Evolutionary conservation across 345 rosid genomes (phyloP).

Genomic region (Syzygium aromaticum): DNA sequence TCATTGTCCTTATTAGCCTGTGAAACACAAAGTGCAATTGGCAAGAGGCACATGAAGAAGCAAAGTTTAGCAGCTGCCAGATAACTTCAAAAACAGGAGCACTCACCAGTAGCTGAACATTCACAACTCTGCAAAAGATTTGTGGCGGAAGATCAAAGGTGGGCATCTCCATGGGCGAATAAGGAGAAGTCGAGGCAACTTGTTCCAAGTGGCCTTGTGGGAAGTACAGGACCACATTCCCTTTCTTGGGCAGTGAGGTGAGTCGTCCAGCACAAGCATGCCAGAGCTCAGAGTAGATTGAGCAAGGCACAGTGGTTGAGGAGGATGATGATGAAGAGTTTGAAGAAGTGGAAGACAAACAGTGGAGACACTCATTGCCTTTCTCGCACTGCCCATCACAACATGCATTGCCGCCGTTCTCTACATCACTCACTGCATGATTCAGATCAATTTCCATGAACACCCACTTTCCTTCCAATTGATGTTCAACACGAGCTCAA

Average conservation of each 20-base stretch:
- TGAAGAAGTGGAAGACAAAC: conserved; percentile 29
- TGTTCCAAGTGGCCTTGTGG: conserved; percentile 92
- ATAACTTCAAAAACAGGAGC: background rate
- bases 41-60: background rate
- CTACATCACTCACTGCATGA: conserved; percentile 58
- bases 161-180: conserved; percentile 36
- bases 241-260: conserved; percentile 67
- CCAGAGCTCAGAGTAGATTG: conserved; percentile 80
- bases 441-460: conserved; percentile 95
- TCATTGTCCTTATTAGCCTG: conserved; percentile 91
- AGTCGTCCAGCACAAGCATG: conserved; percentile 95
- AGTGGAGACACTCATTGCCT: conserved; percentile 22
- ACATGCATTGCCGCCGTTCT: conserved; percentile 32
- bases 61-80: background rate
- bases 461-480: background rate
- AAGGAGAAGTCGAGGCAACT: conserved; percentile 32
- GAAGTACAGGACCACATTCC: conserved; percentile 69
- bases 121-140: conserved; percentile 62
- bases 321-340: conserved; percentile 46
- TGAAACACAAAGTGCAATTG: background rate
- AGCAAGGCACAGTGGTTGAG: conserved; percentile 35
- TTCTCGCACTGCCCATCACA: conserved; percentile 29
- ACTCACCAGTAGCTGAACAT: conserved; percentile 66
- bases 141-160: conserved; percentile 58
- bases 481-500: background rate